Base-by-base conservation (phyloP, 1,139 yeast genomes). In the Lodderomyces oxycetoniae region DNA sequence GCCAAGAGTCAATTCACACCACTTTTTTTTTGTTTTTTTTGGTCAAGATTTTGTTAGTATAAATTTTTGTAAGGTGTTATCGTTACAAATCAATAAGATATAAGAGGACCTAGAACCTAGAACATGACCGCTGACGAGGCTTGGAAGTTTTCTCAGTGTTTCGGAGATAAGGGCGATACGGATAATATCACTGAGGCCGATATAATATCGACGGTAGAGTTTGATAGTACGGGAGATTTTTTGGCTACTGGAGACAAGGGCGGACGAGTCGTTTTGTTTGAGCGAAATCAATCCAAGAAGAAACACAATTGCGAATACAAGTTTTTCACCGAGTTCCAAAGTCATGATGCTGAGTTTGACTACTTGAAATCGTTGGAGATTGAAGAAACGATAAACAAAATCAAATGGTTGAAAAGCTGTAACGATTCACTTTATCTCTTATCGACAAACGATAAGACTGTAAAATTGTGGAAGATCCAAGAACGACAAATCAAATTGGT, bases 241-340 rank as follows among this genome's bases (percentile, higher is more conserved):
- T 68, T 93, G 42, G 99, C 98, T 39, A 91, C 98, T 2, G 99
- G 99, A 41, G 99, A 93, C 63, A 82, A 91, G 53, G 99, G 99
- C 33, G 99, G 99, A 17, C 75, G 99, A 47, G 96, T 93, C 27
- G 99, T 93, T 10, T 64, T 93, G 38, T 93, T 93, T 61, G 97
- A 91, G 60, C 75, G 97, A 49, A 88, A 87, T 57, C 82, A 79
- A 47, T 61, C 67, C 42, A 84, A 84, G 55, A 79, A 79, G 56
- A 82, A 82, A 42, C 59, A 53, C 35, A 57, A 54, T 41, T 91
- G 97, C 59, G 98, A 93, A 59, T 93, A 93, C 63, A 79, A 87
- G 52, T 93, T 93, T 61, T 83, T 86, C 56, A 91, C 98, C 17
- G 99, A 93, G 60, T 93, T 93, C 59, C 99, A 93, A 66, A 79